phyloP scores from a whole-genome alignment of 2,329 filamentous ascomycete genomes.

The Dactylellina haptotyla region DNA sequence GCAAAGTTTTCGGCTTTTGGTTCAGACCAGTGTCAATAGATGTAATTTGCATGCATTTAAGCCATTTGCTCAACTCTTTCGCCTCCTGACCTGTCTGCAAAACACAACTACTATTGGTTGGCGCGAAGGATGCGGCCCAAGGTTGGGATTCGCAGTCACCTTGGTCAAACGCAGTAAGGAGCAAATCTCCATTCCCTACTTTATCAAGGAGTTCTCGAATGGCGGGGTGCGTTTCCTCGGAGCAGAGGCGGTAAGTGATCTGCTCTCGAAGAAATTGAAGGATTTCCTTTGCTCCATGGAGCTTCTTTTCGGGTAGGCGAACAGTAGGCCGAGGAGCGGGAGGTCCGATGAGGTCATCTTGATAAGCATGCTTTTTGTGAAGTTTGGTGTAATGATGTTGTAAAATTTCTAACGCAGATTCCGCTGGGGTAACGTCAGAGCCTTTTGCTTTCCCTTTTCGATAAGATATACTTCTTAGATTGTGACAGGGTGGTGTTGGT shows the following conservation, averaged over 20 bases:
- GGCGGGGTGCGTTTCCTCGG: constrained; percentile 34
- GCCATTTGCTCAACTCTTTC: constrained; percentile 79
- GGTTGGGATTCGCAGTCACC: constrained; percentile 76
- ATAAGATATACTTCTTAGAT: constrained; percentile 8
- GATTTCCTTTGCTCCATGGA: constrained; percentile 23
- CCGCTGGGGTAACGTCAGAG: constrained; percentile 27
- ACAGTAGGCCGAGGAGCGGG: constrained; percentile 28
- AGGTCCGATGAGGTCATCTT: constrained; percentile 24
- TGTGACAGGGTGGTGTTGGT: constrained; percentile 18
- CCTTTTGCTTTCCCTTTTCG: constrained; percentile 34
- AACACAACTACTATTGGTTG: constrained; percentile 74
- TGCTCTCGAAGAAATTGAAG: constrained; percentile 18
- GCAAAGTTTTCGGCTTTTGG: constrained; percentile 60
- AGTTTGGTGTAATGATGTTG: constrained; percentile 7
- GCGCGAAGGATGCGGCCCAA: constrained; percentile 89
- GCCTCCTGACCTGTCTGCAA: constrained; percentile 79
- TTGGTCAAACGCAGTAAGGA: constrained; percentile 82
- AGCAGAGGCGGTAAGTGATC: constrained; percentile 6
- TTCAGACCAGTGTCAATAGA: constrained; percentile 73
- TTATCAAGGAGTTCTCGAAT: constrained; percentile 29
- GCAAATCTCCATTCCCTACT: constrained; percentile 17
- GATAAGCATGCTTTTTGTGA: constrained; percentile 22
- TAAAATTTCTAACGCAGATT: constrained; percentile 29
- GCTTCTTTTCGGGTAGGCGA: constrained; percentile 25
- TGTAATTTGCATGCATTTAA: constrained; percentile 78